Base-by-base conservation (phyloP, 2,329 filamentous ascomycete genomes). In the Monosporascus ibericus region DNA sequence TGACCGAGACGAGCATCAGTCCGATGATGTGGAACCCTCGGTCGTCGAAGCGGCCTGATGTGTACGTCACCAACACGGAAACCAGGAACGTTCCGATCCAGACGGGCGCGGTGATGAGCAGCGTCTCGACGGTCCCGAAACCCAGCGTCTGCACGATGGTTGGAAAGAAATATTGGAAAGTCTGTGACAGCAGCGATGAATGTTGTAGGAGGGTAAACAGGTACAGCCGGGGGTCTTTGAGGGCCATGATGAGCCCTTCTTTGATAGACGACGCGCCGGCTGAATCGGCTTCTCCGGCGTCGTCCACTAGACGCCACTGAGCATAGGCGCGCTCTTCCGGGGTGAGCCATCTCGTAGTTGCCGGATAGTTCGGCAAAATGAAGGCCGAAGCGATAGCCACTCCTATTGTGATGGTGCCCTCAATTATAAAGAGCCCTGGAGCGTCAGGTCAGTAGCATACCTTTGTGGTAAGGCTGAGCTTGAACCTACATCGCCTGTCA, bases 101-200 rank as follows among this genome's bases (percentile, higher is more conserved):
- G 0, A 80, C 78, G 0, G 79, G 78, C 0, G 72, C 78, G 1
- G 80, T 84, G n/a, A 84, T 70, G 50, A 81, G 75, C 0, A 85
- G 69, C 0, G 81, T 83, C 15, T 72, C 67, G 46, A 81, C 77
- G 24, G 68, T 75, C 7, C 72, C 71, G 63, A 81, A 86, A 0
- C 81, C 80, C 0, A 87, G 73, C 0, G 80, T 84, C 44, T 80
- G 74, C 1, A 86, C 79, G 40, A 87, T 83, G 0, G 76, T 80
- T 0, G 84, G 84, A 66, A 86, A 86, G 69, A 85, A 85, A 62
- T 85, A 85, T 46, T 83, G 80, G 60, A 85, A 84, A 1, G 77
- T 79, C 60, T 82, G 78, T 0, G 74, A 73, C 1, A 80, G 65
- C 17, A 81, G 57, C 34, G 71, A 76, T n/a, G 73, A 60, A 52